phyloP scores from a whole-genome alignment of 139 green algal genomes.

The Chlorella sp. region DNA sequence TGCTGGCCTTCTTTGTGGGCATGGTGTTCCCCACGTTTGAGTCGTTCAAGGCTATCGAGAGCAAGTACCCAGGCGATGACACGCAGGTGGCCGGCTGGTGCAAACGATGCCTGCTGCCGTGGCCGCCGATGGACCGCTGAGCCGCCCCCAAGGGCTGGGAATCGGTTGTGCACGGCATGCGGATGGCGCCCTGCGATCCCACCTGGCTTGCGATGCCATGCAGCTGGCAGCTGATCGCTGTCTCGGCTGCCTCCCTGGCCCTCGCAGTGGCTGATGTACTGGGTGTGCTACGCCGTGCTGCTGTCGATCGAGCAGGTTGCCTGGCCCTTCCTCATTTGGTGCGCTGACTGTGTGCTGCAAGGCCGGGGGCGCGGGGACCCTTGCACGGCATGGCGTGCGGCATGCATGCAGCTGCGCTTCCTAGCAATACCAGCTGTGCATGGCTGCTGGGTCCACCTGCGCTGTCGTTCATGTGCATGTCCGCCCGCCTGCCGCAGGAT shows the following conservation, averaged over 20 bases:
- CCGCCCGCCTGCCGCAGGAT: conserved; percentile 5
- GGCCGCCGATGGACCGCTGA: not conserved
- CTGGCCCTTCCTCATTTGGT: conserved; percentile 45
- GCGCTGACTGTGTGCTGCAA: not conserved
- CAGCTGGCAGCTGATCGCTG: too few relatives aligned
- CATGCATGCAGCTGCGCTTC: not conserved
- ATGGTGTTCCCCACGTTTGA: conserved; percentile 42
- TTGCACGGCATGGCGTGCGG: not conserved
- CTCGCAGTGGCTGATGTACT: conserved; percentile 52
- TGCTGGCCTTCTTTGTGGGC: conserved; percentile 37
- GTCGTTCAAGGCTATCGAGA: conserved; percentile 46
- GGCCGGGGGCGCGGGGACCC: too few relatives aligned
- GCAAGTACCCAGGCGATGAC: conserved; percentile 28
- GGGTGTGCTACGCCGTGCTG: conserved; percentile 38
- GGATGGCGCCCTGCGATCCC: too few relatives aligned
- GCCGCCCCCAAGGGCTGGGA: not conserved
- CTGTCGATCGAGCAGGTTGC: conserved; percentile 39
- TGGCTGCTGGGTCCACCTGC: not conserved
- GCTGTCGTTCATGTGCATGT: not conserved
- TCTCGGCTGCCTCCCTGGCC: not conserved
- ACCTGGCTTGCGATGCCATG: too few relatives aligned
- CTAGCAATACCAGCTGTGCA: too few relatives aligned
- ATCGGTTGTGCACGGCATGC: too few relatives aligned
- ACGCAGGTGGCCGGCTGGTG: conserved; percentile 16
- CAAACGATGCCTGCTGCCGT: not conserved